These are phyloP conservation scores for Monosporozyma aerobia DNA, from an alignment of 805 yeast genomes.

Conservation along the genomic window DNA sequence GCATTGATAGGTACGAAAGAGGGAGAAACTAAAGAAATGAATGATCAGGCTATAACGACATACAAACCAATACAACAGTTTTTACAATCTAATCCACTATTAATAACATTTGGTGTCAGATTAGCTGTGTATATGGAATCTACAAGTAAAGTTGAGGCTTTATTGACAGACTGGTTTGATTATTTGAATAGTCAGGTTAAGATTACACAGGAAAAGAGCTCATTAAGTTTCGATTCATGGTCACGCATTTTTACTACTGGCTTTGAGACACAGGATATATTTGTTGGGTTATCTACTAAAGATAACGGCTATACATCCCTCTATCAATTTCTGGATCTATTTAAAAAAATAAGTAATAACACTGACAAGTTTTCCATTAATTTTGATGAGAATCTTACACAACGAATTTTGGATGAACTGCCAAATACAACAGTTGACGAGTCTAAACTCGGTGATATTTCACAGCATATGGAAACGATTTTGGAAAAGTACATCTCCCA, in stretches of 20 bases:
- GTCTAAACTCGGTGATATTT: neutral
- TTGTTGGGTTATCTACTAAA: slow-evolving; percentile 10
- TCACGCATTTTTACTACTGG: slow-evolving; percentile 8
- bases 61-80: slow-evolving; percentile 18
- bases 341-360: neutral
- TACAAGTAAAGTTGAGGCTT: slow-evolving; percentile 8
- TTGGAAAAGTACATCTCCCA: neutral
- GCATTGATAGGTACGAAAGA: neutral
- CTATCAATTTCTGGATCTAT: neutral
- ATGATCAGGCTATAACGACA: neutral
- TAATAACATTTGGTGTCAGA: neutral
- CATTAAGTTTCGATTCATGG: slow-evolving; percentile 10
- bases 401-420: neutral
- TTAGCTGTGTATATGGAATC: slow-evolving; percentile 3
- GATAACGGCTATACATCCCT: neutral
- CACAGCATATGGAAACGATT: slow-evolving; percentile 2
- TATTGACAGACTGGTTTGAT: slow-evolving; percentile 3
- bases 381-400: neutral
- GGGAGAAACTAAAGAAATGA: neutral
- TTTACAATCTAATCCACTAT: slow-evolving; percentile 9
- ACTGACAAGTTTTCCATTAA: neutral
- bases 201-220: neutral
- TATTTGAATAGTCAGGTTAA: neutral
- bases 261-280: slow-evolving; percentile 13
- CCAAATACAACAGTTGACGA: neutral